Conservation (phyloP, 441 rosid genomes). For the Dalechampia spathulata region DNA sequence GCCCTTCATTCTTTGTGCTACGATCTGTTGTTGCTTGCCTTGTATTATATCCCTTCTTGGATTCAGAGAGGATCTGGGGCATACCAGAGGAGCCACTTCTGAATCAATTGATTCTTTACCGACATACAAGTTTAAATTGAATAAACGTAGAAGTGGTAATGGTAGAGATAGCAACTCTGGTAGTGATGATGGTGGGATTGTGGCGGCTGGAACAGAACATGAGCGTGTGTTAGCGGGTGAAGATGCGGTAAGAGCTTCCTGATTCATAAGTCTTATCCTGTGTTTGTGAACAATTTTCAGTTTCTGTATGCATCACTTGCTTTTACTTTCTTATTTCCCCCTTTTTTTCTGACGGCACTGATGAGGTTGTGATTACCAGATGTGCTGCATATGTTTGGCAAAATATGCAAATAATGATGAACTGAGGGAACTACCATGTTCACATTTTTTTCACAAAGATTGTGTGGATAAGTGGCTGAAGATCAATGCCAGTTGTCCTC, state of each 20-base stretch:
- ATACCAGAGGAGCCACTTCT: conserved; percentile 82
- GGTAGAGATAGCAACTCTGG: conserved; percentile 40
- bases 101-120: conserved; percentile 89
- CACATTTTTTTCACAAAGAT: conserved; percentile 89
- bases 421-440: conserved; percentile 79
- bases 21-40: conserved; percentile 95
- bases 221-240: conserved; percentile 82
- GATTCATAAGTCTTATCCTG: neutral
- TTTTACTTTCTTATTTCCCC: neutral
- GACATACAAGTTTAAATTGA: conserved; percentile 75
- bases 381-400: conserved; percentile 95
- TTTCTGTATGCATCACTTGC: neutral
- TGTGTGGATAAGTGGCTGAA: conserved; percentile 97
- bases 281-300: neutral
- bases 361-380: conserved; percentile 37
- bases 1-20: conserved; percentile 97
- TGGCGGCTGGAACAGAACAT: conserved; percentile 90
- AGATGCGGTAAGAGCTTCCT: conserved; percentile 67
- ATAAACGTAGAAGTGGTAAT: conserved; percentile 44
- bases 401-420: conserved; percentile 86
- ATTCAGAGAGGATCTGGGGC: conserved; percentile 79
- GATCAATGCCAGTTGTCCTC: conserved; percentile 90
- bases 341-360: neutral
- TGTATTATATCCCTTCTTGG: conserved; percentile 89
- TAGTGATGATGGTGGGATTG: conserved; percentile 65